These are phyloP conservation scores for Colletotrichum sansevieriae DNA, from an alignment of 2,329 filamentous ascomycete species.

Conservation along the genomic window DNA sequence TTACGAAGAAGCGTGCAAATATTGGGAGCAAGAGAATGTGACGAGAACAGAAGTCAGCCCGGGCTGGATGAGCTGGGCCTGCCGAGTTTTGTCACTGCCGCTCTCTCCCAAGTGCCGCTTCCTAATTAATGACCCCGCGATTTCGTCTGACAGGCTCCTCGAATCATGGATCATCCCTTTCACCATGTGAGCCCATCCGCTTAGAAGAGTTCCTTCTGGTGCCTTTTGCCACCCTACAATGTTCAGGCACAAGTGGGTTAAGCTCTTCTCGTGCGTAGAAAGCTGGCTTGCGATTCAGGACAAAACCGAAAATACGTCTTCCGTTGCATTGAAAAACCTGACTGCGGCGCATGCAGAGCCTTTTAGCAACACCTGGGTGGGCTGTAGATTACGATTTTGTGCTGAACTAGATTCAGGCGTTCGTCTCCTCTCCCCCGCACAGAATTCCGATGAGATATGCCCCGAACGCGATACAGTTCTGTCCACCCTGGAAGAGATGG, in stretches of 20 bases:
- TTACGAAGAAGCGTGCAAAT: neutral
- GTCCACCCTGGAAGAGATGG: slow-evolving; percentile 3
- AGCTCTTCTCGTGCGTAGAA: neutral
- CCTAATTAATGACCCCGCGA: slow-evolving; percentile 3
- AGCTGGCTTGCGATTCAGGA: slow-evolving; percentile 6
- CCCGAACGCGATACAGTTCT: slow-evolving; percentile 3
- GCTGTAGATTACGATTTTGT: neutral
- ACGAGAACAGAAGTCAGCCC: no score
- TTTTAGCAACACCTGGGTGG: neutral
- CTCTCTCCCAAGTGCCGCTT: neutral
- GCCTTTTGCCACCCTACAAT: no score
- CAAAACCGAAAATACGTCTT: neutral
- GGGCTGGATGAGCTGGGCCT: neutral
- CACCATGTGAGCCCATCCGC: slow-evolving; percentile 2
- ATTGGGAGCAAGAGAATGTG: neutral
- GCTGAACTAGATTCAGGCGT: neutral
- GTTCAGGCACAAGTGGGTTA: no score
- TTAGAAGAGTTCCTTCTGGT: neutral
- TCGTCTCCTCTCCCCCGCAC: slow-evolving; percentile 8
- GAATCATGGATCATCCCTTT: slow-evolving; percentile 26
- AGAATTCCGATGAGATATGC: neutral
- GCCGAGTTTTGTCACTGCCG: slow-evolving; percentile 5
- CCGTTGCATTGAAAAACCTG: slow-evolving; percentile 11
- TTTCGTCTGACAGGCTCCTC: slow-evolving; percentile 1
- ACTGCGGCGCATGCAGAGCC: neutral